phyloP scores from a whole-genome alignment of 345 rosid genomes.

The Hevea brasiliensis region DNA sequence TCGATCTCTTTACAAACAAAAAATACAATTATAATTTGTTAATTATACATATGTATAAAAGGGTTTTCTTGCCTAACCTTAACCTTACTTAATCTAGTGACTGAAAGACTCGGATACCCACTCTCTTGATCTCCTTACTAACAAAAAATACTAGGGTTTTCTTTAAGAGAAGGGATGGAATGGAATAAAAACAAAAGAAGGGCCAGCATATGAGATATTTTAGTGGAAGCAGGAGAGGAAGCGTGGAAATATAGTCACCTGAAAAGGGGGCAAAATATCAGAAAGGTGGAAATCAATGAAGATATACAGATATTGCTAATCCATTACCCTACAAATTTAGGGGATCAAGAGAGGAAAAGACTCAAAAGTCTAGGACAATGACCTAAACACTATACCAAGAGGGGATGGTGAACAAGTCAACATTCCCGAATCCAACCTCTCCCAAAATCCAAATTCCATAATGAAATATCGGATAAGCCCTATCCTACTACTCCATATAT shows the following conservation, averaged over 20 bases:
- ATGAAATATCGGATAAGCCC: not conserved
- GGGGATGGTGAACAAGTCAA: not conserved
- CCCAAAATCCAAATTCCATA: not conserved
- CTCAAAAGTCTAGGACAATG: slow-evolving; percentile 4
- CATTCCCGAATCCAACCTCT: not conserved
- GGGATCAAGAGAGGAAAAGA: not conserved
- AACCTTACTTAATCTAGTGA: no score
- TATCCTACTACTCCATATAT: not conserved
- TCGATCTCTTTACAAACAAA: no score
- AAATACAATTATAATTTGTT: no score
- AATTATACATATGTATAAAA: no score
- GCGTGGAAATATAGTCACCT: slow-evolving; percentile 33
- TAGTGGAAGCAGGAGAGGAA: slow-evolving; percentile 27
- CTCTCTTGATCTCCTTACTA: no score
- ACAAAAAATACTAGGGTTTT: no score
- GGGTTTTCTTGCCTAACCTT: no score
- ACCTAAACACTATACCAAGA: not conserved
- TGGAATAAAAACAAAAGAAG: not conserved
- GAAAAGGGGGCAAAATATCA: slow-evolving; percentile 9
- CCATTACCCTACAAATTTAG: not conserved
- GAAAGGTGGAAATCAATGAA: slow-evolving; percentile 7
- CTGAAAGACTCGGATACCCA: no score
- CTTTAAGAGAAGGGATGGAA: no score
- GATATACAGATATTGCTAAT: slow-evolving; percentile 6
- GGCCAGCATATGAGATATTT: not conserved